These are phyloP conservation scores for Hansfordia pulvinata DNA, from an alignment of 2,329 filamentous ascomycete genomes.

Conservation along the genomic window DNA sequence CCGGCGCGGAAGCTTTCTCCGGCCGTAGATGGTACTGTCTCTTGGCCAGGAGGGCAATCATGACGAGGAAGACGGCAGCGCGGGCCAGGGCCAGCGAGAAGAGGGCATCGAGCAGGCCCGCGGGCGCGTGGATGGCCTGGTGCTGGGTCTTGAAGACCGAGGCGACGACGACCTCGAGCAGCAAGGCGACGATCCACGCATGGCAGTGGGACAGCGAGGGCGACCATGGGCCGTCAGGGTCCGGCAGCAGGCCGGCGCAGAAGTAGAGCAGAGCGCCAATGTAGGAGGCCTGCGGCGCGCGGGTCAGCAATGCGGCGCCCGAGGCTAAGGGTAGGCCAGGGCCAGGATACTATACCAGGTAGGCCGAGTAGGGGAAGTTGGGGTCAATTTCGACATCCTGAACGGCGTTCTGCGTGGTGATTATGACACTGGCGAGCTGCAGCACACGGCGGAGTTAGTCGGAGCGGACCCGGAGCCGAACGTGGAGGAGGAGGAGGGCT, in stretches of 20 bases:
- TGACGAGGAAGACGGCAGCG: constrained; percentile 14
- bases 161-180: constrained; percentile 18
- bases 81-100: constrained; percentile 15
- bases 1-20: constrained; percentile 16
- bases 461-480: background rate
- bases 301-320: background rate
- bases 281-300: constrained; percentile 18
- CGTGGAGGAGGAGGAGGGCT: background rate
- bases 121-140: constrained; percentile 11
- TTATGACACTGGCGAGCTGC: constrained; percentile 18
- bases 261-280: constrained; percentile 27
- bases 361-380: constrained; percentile 25
- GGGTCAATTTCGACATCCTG: constrained; percentile 11
- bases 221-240: constrained; percentile 29
- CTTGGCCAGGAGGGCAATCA: constrained; percentile 13
- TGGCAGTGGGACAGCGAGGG: constrained; percentile 18
- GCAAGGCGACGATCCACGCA: constrained; percentile 18
- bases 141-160: constrained; percentile 16
- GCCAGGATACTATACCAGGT: constrained; percentile 15
- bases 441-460: background rate
- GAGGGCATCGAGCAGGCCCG: constrained; percentile 12
- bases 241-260: constrained; percentile 24
- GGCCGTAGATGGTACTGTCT: constrained; percentile 15
- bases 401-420: constrained; percentile 19
- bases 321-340: background rate